A percentile compares a stretch with the other conserved stretches of the same genome.
These are phyloP conservation scores for Senna tora DNA, from an alignment of 306 rosid genomes.

Conservation along the genomic window DNA sequence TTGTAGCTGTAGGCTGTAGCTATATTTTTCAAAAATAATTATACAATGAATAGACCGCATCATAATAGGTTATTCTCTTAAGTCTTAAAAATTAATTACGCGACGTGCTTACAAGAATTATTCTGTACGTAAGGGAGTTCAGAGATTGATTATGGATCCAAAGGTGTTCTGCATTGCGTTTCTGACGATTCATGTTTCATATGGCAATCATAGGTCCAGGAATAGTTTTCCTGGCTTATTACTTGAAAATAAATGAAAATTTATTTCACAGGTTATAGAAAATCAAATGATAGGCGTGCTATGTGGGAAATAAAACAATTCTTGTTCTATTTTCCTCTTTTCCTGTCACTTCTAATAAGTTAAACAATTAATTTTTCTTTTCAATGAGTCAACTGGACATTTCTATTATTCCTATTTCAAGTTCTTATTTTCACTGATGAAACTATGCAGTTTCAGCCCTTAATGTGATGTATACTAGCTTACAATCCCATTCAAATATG, in stretches of 20 bases:
- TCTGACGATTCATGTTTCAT: background rate
- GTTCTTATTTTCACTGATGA: constrained; percentile 8
- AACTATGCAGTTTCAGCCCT: constrained; percentile 73
- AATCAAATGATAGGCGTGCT: no score
- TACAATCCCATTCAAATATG: constrained; percentile 67
- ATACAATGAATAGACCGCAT: background rate
- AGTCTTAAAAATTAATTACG: background rate
- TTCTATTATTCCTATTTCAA: background rate
- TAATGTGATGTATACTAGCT: constrained; percentile 72
- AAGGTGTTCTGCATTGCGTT: background rate
- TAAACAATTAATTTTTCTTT: background rate
- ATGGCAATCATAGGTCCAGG: background rate
- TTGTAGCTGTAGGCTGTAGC: no score
- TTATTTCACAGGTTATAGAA: background rate
- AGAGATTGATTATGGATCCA: background rate
- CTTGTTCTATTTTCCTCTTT: background rate
- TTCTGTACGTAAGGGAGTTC: background rate
- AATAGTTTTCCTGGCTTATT: background rate
- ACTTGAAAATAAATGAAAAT: background rate
- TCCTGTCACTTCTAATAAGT: background rate
- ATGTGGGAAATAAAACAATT: background rate
- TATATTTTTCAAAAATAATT: background rate
- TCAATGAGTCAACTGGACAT: background rate
- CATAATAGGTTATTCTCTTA: background rate
- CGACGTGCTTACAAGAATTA: background rate